Conservation (phyloP, 352 stramenopile species). For the Pythium folliculosum region DNA sequence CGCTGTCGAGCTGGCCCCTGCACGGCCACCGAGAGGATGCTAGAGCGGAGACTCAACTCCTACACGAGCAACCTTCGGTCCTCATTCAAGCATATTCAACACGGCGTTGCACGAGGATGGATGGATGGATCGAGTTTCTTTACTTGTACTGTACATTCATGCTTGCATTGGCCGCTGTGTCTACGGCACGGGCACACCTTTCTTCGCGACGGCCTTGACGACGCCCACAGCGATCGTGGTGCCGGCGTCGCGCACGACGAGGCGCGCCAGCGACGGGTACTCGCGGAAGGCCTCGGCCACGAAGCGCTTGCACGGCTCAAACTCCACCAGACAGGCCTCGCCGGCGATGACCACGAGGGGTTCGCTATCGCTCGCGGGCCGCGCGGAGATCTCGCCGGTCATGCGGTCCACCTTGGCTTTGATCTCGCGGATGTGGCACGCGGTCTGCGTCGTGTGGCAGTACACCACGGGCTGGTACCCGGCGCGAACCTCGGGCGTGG, state of each 20-base stretch:
- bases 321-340: slow-evolving; percentile 95
- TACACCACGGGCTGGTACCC: slow-evolving; percentile 96
- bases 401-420: slow-evolving; percentile 96
- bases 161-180: background rate
- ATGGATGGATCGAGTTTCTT: too few relatives aligned
- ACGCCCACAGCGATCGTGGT: slow-evolving; percentile 94
- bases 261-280: slow-evolving; percentile 95
- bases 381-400: slow-evolving; percentile 95
- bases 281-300: slow-evolving; percentile 97
- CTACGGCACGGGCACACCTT: too few relatives aligned
- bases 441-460: slow-evolving; percentile 97
- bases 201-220: slow-evolving; percentile 84
- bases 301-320: slow-evolving; percentile 93
- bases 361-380: slow-evolving; percentile 85
- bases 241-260: slow-evolving; percentile 93
- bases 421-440: slow-evolving; percentile 95
- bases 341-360: slow-evolving; percentile 62
- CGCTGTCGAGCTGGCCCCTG: too few relatives aligned
- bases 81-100: too few relatives aligned
- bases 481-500: slow-evolving; percentile 68
- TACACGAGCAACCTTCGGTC: too few relatives aligned
- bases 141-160: too few relatives aligned
- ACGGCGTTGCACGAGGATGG: too few relatives aligned
- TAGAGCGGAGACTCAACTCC: too few relatives aligned
- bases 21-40: background rate